A percentile compares a stretch with the other conserved stretches of the same genome.
Conservation (phyloP, 371 early-diverging fungal species). For the Blastocladiella emersonii region DNA sequence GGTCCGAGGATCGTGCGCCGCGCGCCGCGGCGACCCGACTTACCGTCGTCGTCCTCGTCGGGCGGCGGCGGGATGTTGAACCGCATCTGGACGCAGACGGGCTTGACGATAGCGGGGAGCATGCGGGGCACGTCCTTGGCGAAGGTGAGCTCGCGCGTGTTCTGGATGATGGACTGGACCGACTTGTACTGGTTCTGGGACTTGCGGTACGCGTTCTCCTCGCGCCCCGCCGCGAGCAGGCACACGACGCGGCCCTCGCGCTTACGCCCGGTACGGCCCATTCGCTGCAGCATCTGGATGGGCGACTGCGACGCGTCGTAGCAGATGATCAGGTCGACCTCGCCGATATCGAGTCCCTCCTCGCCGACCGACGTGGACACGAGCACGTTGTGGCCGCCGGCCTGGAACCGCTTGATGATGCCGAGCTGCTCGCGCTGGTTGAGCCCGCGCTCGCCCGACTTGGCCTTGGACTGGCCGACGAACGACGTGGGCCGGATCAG, state of each 20-base stretch:
- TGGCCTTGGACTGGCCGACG: conserved; percentile 64
- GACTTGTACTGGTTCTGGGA: conserved; percentile 24
- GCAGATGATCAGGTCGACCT: conserved; percentile 86
- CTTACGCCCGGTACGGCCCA: conserved; percentile 89
- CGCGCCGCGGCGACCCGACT: background rate
- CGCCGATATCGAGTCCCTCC: conserved; percentile 94
- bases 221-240: conserved; percentile 63
- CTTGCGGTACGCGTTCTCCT: conserved; percentile 48
- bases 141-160: background rate
- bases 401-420: conserved; percentile 49
- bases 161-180: conserved; percentile 19
- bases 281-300: conserved; percentile 76
- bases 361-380: conserved; percentile 90
- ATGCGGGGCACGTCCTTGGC: background rate
- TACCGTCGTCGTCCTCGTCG: background rate
- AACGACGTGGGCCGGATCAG: conserved; percentile 54
- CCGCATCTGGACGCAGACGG: background rate
- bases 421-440: conserved; percentile 74
- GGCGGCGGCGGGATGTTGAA: background rate
- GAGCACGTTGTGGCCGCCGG: conserved; percentile 62
- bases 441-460: conserved; percentile 46
- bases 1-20: background rate
- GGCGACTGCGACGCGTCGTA: conserved; percentile 76
- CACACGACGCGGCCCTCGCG: conserved; percentile 69
- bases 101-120: background rate